Base-by-base conservation (phyloP, 257 asterid species). In the Rhazya stricta region DNA sequence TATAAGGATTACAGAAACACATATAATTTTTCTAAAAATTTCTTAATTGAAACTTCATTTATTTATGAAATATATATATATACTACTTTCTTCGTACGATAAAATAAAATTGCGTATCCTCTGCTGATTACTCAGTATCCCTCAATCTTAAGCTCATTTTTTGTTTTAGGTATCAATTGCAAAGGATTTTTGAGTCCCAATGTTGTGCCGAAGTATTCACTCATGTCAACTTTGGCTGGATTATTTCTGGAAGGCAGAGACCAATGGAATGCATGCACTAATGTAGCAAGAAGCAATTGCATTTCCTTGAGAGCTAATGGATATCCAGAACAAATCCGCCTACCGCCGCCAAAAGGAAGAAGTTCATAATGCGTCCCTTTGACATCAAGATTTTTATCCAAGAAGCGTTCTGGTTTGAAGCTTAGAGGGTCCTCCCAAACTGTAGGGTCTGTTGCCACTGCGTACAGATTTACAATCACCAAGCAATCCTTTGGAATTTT, bases 371-470 rank as follows among this genome's bases (percentile, higher is more conserved):
- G 2, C 3, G 25, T 37, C 8, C 74, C 74, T 9, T 6, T 37
- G 0, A 70, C 27, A 6, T 70, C 74, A 1, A 70, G n/a, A 25
- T 48, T 46, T 18, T 29, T 42, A 19, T 18, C 25, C 21, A 70
- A 3, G 23, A 70, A 70, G 4, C 74, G 32, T 32, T 70, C 61
- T 0, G 74, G 74, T 25, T 70, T 70, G n/a, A 70, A 70, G 4
- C n/a, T 42, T 32, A 70, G 23, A 12, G 74, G 74, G 2, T 71
- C 57, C 2, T 71, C 62, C 74, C 74, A 71, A 1, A 27, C 37
- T 2, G 1, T 19, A 1, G 74, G 74, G 11, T 71, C 74, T 0
- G 29, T 41, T 4, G 61, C 74, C n/a, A 71, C 36, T 0, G 74
- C 15, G 10, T 53, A 71, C 0, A 71, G 8, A 43, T 71, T 71